Evolutionary conservation across 2,329 filamentous ascomycete species (phyloP), one percentile per base, ranked within the genome.

Genomic region (Botrytis elliptica): DNA sequence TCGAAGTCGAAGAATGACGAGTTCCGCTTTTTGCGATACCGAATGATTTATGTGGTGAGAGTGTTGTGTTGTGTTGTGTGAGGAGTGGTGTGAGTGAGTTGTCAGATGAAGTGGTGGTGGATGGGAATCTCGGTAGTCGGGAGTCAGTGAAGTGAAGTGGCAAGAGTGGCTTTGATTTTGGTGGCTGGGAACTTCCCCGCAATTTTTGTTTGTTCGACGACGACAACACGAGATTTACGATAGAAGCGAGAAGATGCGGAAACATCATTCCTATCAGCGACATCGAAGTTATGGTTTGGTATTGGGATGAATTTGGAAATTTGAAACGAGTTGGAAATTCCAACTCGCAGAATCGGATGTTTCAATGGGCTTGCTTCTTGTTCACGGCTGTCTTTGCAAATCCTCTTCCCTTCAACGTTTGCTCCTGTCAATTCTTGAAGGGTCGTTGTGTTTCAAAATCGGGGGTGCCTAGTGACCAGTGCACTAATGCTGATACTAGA

Each of bases 31-130:
- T 64, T n/a, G 25, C 62, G 38, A 64, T 64, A 40, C 62, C 62
- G 38, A 29, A 38, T 44, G 38, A 63, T 38, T 25, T 3, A 40
- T 63, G 22, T 29, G 52, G 52, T 57, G 52, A 29, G 52, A 57
- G 36, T 9, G 38, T 40, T 40, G 22, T 42, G 25, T 33, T 38
- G 60, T 63, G 36, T 63, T n/a, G 59, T 40, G 59, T 64, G 62
- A 44, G 38, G 62, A 64, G 62, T 64, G 40, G 62, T 64, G 62
- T 64, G 52, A 55, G 52, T 55, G 52, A 29, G 62, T 44, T 64
- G 62, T 29, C 62, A 64, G 38, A 64, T 44, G 14, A 33, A 64
- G 62, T 22, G 62, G 36, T 42, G 60, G 40, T 20, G 62, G n/a
- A 12, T 63, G 60, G 25, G 40, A 6, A 55, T 25, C 49, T 55